phyloP scores from a whole-genome alignment of 768 basidiomycete genomes.

The Rhodotorula kratochvilovae region DNA sequence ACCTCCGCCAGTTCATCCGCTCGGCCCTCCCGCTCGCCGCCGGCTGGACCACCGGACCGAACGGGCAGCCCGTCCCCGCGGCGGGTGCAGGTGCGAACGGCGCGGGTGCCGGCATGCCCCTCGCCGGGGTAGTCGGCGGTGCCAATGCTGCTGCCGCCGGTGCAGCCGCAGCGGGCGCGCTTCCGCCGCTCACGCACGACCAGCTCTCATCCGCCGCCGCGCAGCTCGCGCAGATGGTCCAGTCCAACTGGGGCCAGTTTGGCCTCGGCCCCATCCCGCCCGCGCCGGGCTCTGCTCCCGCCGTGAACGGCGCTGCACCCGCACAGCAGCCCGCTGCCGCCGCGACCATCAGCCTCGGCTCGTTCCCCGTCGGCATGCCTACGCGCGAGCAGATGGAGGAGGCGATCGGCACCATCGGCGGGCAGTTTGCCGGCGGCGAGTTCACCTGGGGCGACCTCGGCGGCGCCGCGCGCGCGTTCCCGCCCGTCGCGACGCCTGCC shows the following conservation, averaged over 20 bases:
- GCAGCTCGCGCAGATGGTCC: constrained; percentile 44
- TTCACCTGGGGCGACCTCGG: constrained; percentile 25
- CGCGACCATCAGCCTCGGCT: constrained; percentile 40
- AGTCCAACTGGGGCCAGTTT: constrained; percentile 40
- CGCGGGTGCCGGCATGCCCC: not conserved
- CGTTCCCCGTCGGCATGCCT: constrained; percentile 41
- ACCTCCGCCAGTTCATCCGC: constrained; percentile 66
- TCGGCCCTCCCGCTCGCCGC: constrained; percentile 52
- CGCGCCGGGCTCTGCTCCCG: constrained; percentile 47
- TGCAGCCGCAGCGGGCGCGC: constrained; percentile 14
- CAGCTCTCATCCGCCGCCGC: constrained; percentile 42
- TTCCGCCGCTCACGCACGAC: constrained; percentile 43
- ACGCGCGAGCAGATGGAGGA: constrained; percentile 41
- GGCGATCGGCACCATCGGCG: constrained; percentile 34
- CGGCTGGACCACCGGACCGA: constrained; percentile 32
- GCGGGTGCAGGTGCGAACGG: constrained; percentile 1
- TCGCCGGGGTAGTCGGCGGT: not conserved
- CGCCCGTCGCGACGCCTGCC: constrained; percentile 1
- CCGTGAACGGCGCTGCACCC: constrained; percentile 6
- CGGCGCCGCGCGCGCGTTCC: constrained; percentile 12
- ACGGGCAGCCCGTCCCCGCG: constrained; percentile 30
- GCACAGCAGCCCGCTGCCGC: not conserved
- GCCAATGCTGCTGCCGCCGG: not conserved
- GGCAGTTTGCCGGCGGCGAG: constrained; percentile 32
- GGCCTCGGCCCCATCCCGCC: constrained; percentile 48